Evolutionary conservation across 2,329 filamentous ascomycete genomes (phyloP), one percentile per base, ranked within the genome.

Genomic region (Talaromyces sp.): DNA sequence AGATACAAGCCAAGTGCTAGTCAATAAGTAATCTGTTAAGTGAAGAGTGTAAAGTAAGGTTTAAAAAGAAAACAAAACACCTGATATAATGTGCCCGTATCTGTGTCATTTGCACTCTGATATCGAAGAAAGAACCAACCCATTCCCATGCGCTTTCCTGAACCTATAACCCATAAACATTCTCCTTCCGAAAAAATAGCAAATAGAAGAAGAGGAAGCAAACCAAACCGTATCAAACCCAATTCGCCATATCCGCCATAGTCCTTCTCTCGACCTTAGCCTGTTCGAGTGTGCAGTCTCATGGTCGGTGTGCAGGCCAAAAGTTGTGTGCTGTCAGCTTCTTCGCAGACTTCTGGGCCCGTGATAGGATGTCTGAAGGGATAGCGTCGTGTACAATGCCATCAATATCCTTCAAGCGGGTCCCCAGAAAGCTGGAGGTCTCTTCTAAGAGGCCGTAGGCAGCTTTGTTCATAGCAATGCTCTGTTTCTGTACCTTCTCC

Each of bases 301-400:
- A 55, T 39, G 28, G 56, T 48, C 28, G 58, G 31, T 14, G 54
- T 1, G 14, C 12, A 42, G 54, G 62, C 58, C 64, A 63, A 7
- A 63, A 50, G 60, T 65, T 67, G n/a, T 68, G 65, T 58, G 67
- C 69, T 61, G 74, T 62, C 56, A 77, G 56, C 42, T 68, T 62
- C 48, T 69, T 71, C 23, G 74, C 76, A 48, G 70, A 70, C 57
- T 68, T 71, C 55, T 78, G 76, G 44, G 75, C 76, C 37, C 66
- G 71, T 54, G 69, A 71, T 50, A 78, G 64, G 18, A 73, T 63
- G 42, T 69, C 68, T 40, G 66, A 71, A 57, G 70, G 72, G 35
- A 67, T 68, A 14, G 66, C 66, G 42, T 69, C 69, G 39, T 71
- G 72, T 11, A 75, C 56, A 62, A 76, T 61, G 7, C 63, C 63